phyloP scores from a whole-genome alignment of 176 grass and related monocot species.

The Dactylis glomerata region DNA sequence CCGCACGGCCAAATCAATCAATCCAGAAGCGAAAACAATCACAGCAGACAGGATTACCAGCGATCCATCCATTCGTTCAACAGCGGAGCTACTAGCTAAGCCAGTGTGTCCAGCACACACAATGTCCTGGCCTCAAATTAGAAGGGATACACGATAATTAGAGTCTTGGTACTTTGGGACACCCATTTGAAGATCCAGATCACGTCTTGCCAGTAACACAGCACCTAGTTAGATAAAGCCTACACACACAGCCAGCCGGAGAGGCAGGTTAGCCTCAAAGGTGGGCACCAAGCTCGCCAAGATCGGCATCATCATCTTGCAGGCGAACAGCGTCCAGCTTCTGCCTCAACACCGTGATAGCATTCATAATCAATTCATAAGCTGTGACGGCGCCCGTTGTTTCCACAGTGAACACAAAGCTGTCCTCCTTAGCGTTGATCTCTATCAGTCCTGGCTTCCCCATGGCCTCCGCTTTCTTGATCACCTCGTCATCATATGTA shows the following conservation, averaged over 20 bases:
- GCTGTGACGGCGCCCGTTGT: conserved; percentile 76
- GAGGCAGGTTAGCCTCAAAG: conserved; percentile 34
- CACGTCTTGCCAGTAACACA: not conserved
- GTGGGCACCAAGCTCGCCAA: conserved; percentile 74
- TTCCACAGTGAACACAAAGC: conserved; percentile 93
- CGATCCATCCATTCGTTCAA: not conserved
- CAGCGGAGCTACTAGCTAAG: not conserved
- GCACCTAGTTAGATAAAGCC: conserved; percentile 19
- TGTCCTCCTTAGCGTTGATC: conserved; percentile 78
- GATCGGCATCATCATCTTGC: conserved; percentile 65
- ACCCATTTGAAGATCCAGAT: not conserved
- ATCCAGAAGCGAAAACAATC: not conserved
- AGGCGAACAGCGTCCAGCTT: conserved; percentile 85
- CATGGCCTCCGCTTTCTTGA: conserved; percentile 91
- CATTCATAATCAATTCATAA: conserved; percentile 74
- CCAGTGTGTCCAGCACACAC: not conserved
- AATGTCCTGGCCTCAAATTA: not conserved
- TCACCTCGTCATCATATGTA: conserved; percentile 86
- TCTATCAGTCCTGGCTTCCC: conserved; percentile 82
- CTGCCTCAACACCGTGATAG: conserved; percentile 66
- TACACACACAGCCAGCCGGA: not conserved
- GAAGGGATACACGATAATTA: not conserved
- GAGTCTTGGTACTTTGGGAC: not conserved
- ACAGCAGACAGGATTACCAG: not conserved
- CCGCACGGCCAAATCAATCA: not conserved